phyloP scores from a whole-genome alignment of 1,284 basidiomycete genomes.

The Ceraceosorus guamensis region DNA sequence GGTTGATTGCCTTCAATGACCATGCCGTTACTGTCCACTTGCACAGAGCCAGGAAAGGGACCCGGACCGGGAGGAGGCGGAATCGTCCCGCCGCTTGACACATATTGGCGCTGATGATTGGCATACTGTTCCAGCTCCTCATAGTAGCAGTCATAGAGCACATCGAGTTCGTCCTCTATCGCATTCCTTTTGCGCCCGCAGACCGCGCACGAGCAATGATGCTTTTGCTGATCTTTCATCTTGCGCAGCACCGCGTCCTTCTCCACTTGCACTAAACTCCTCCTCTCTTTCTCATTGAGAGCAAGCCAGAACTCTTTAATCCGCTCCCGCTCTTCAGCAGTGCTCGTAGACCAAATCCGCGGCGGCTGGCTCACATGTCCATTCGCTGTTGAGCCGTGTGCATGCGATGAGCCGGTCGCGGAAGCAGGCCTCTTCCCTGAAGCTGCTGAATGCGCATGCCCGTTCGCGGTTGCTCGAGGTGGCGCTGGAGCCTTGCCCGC shows the following conservation, averaged over 20 bases:
- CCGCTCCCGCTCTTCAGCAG: constrained; percentile 80
- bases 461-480: constrained; percentile 36
- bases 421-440: constrained; percentile 50
- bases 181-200: constrained; percentile 93
- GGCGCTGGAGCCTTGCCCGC: constrained; percentile 26
- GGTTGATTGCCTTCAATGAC: constrained; percentile 64
- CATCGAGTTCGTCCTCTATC: constrained; percentile 97
- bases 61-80: constrained; percentile 89
- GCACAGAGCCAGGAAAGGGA: constrained; percentile 94
- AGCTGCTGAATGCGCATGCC: constrained; percentile 43
- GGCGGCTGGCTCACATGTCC: constrained; percentile 5
- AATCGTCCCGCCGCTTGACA: constrained; percentile 72
- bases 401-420: constrained; percentile 4
- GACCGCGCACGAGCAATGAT: constrained; percentile 88
- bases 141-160: constrained; percentile 99
- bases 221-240: constrained; percentile 99
- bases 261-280: constrained; percentile 86
- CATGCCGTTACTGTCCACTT: constrained; percentile 77
- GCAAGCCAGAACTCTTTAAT: constrained; percentile 97
- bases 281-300: constrained; percentile 76
- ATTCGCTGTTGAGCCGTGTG: constrained; percentile 4
- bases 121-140: constrained; percentile 98
- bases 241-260: constrained; percentile 92
- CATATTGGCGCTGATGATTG: constrained; percentile 89
- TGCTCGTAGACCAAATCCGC: constrained; percentile 62